phyloP scores from a whole-genome alignment of 148 eudicot species.

The Dysphania ambrosioides region DNA sequence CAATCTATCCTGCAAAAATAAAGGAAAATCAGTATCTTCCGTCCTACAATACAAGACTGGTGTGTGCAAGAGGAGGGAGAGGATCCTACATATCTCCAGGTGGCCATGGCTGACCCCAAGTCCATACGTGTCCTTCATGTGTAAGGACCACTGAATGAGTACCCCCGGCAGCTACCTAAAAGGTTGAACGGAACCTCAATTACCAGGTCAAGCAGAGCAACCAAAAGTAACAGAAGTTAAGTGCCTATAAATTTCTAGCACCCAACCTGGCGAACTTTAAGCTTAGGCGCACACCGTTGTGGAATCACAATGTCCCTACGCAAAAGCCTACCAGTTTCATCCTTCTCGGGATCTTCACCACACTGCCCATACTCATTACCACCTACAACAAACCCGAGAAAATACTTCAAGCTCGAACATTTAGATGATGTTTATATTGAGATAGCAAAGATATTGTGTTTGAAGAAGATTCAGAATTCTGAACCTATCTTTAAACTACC shows the following conservation, averaged over 20 bases:
- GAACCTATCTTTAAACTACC: not conserved
- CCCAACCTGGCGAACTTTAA: constrained; percentile 81
- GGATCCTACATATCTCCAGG: constrained; percentile 89
- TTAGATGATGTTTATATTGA: not conserved
- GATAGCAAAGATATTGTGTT: not conserved
- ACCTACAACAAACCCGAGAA: constrained; percentile 38
- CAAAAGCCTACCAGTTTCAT: constrained; percentile 65
- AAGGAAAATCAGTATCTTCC: not conserved
- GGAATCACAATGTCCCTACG: constrained; percentile 90
- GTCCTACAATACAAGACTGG: constrained; percentile 2
- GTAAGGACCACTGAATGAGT: constrained; percentile 98
- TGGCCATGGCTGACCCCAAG: constrained; percentile 99
- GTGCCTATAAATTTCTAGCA: not conserved
- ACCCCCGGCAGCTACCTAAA: constrained; percentile 99
- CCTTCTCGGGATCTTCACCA: constrained; percentile 95
- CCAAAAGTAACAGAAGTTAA: not conserved
- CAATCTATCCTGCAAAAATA: not conserved
- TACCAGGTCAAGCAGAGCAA: constrained; percentile 7
- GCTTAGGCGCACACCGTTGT: constrained; percentile 86
- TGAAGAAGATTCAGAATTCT: not conserved
- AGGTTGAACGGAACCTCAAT: constrained; percentile 12
- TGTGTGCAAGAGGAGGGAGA: not conserved
- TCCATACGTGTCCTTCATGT: constrained; percentile 96
- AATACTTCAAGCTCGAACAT: constrained; percentile 11
- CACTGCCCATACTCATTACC: constrained; percentile 99